Base-by-base conservation (phyloP, 73 alveolate species). In the Uronychia setigera region DNA sequence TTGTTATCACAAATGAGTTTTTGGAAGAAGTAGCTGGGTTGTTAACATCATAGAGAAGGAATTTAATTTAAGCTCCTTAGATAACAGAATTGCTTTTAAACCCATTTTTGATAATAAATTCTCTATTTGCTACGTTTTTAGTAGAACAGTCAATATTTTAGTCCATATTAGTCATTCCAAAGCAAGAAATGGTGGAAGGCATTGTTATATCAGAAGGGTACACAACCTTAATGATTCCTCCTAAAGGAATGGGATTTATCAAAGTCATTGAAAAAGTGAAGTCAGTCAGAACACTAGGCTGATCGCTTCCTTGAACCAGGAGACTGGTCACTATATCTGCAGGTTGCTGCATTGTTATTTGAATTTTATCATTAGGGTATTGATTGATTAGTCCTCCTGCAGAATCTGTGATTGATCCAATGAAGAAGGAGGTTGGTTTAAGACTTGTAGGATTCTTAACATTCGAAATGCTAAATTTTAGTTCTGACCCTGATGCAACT, bases 221-320 rank as follows among this genome's bases (percentile, higher is more conserved):
- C 34, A 29, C 32, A 25, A 81, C 59, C 0, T 26, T 26, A 0
- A 81, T 59, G 29, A 31, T 28, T 31, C 88, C 88, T 0, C 76
- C 76, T 5, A n/a, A 34, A 0, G 88, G 88, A 26, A 81, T 81
- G 5, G 81, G 81, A 32, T 81, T 81, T 30, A 59, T 79, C 1
- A 32, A 1, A 0, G 77, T 30, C 57, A 81, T 59, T 0, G 75
- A 1, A 30, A 81, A 29, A 1, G 88, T 81, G 60, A 59, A 81
- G 46, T 19, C 34, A 26, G 85, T 34, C 25, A 13, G 26, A 31
- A 76, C 46, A 34, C 77, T 35, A 26, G 85, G 46, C 25, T n/a
- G 33, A 32, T 78, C 75, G 14, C 75, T 29, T 1, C 77, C 76
- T 28, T 78, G 85, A 1, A 13, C 11, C 28, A 78, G 46, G 27